These are phyloP conservation scores for Myxozyma mucilagina DNA, from an alignment of 805 yeast species.

Conservation along the genomic window DNA sequence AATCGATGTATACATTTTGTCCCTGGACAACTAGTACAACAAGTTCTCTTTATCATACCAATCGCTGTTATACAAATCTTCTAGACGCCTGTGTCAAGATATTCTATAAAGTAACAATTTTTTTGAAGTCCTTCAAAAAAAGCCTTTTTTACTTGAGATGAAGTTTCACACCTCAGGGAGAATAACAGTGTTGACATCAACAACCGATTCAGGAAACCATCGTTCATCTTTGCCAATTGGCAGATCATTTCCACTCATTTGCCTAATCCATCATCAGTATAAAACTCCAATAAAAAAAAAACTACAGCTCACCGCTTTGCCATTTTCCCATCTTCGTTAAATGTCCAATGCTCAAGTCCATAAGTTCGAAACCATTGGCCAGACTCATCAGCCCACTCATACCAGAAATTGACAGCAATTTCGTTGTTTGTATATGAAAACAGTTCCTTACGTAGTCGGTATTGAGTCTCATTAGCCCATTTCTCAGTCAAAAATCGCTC, in stretches of 20 bases:
- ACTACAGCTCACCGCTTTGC: constrained; percentile 16
- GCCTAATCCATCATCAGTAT: neutral
- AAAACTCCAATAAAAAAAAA: neutral
- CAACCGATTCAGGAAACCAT: constrained; percentile 22
- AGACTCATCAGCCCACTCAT: constrained; percentile 21
- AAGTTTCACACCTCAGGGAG: neutral
- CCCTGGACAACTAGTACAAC: too few species aligned
- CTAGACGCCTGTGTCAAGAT: too few species aligned
- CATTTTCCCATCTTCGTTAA: constrained; percentile 28
- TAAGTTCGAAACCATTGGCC: constrained; percentile 29
- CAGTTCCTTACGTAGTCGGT: constrained; percentile 28
- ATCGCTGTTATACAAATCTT: too few species aligned
- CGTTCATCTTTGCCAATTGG: constrained; percentile 16
- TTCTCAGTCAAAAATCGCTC: constrained; percentile 21
- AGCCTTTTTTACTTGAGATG: neutral
- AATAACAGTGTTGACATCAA: constrained; percentile 17
- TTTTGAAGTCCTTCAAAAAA: neutral
- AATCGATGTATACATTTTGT: too few species aligned
- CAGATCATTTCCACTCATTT: constrained; percentile 29
- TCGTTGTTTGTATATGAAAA: constrained; percentile 22
- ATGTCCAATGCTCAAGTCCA: constrained; percentile 31
- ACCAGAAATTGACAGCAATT: constrained; percentile 32
- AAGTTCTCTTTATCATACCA: too few species aligned
- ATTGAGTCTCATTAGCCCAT: constrained; percentile 24
- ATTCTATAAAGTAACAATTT: too few species aligned